phyloP scores from a whole-genome alignment of 202 grass and related monocot genomes.

The Dendrocalamus latiflorus region DNA sequence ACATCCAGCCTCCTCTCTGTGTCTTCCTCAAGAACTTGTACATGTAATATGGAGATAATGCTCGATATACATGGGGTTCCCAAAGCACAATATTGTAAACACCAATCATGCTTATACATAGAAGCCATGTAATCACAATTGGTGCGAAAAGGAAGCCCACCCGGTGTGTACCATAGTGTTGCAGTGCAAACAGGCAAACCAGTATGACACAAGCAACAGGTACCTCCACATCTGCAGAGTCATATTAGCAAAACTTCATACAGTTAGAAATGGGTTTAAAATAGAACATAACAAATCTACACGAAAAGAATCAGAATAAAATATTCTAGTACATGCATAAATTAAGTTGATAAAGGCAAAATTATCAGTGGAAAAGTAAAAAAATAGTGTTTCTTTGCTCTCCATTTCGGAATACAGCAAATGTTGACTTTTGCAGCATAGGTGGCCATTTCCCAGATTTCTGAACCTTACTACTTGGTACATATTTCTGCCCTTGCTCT shows the following conservation, averaged over 20 bases:
- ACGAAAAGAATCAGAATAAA: slow-evolving; percentile 34
- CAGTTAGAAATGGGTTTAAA: slow-evolving; percentile 23
- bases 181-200: slow-evolving; percentile 73
- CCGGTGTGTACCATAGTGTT: slow-evolving; percentile 97
- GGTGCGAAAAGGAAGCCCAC: slow-evolving; percentile 92
- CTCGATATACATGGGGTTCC: slow-evolving; percentile 90
- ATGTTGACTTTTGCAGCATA: neutral
- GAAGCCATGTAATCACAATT: slow-evolving; percentile 84
- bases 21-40: slow-evolving; percentile 95
- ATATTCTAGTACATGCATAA: neutral
- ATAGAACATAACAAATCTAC: slow-evolving; percentile 10
- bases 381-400: slow-evolving; percentile 18
- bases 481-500: slow-evolving; percentile 13
- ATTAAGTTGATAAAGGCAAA: neutral
- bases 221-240: slow-evolving; percentile 86
- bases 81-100: slow-evolving; percentile 87
- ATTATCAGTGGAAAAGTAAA: slow-evolving; percentile 7
- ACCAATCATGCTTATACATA: slow-evolving; percentile 88
- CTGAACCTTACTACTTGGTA: slow-evolving; percentile 19
- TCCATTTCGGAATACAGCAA: neutral
- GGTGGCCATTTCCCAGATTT: neutral
- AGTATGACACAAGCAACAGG: slow-evolving; percentile 81
- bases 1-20: slow-evolving; percentile 95
- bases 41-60: slow-evolving; percentile 96
- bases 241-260: neutral